These are phyloP conservation scores for Tuber melanosporum DNA, from an alignment of 495 filamentous ascomycete genomes.

Conservation along the genomic window DNA sequence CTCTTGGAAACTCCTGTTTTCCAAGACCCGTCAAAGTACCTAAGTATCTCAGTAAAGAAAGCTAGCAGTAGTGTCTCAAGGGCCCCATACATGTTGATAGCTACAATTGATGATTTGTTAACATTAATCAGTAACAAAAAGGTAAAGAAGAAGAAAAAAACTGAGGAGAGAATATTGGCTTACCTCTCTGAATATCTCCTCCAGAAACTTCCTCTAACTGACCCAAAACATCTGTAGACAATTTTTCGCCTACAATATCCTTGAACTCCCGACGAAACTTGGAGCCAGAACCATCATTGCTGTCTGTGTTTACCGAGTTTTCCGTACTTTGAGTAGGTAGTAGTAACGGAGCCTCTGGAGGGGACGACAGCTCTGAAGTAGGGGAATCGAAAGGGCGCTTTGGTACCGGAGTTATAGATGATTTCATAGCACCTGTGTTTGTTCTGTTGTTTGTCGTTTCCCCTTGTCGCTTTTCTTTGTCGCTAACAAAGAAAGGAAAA, in stretches of 20 bases:
- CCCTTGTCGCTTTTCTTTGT: not conserved
- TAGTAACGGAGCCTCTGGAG: not conserved
- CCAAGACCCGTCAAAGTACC: constrained; percentile 94
- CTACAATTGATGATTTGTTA: constrained; percentile 22
- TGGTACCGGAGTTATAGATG: not conserved
- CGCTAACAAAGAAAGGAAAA: not conserved
- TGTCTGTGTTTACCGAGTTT: not conserved
- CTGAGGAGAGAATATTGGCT: not conserved
- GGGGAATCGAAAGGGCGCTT: not conserved
- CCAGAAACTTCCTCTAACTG: constrained; percentile 43
- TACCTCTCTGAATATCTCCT: constrained; percentile 47
- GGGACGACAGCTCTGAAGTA: not conserved
- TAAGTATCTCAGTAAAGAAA: constrained; percentile 52
- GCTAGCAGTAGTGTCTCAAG: not conserved
- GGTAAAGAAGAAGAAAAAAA: not conserved
- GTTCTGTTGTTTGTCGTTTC: not conserved
- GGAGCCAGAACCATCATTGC: not conserved
- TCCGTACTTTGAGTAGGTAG: not conserved
- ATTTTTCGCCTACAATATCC: constrained; percentile 38
- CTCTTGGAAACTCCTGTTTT: constrained; percentile 47
- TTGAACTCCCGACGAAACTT: constrained; percentile 33
- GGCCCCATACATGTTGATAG: constrained; percentile 46
- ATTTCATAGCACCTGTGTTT: not conserved
- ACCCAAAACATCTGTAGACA: constrained; percentile 31
- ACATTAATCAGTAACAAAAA: not conserved